Base-by-base conservation (phyloP, 768 basidiomycete species). In the Boletus sensibilis region DNA sequence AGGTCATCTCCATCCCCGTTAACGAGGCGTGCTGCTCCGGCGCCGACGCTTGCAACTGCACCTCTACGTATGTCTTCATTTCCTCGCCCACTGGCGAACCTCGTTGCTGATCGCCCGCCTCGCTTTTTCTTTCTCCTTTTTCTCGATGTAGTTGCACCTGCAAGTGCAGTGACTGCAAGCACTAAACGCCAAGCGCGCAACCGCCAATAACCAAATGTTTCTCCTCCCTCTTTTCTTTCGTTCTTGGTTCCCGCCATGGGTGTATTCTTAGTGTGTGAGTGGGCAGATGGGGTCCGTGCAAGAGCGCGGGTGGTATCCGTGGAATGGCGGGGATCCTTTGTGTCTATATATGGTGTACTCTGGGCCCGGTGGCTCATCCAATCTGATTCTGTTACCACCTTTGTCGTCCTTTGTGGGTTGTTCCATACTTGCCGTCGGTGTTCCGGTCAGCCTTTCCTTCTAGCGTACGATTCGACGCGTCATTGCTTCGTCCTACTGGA, bases 141-240 rank as follows among this genome's bases (percentile, higher is more conserved):
- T 18, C 27, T 7, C 13, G 1, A 18, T 45, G 3, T 23, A 65
- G 64, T 8, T 66, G 64, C 29, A 20, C 34, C 31, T 65, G 60
- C 61, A 59, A 54, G 33, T 66, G 64, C 27, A 25, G 58, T 41
- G 60, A 57, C 45, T 66, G 64, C 64, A 63, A 60, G 58, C 58
- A 60, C 45, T 63, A 33, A 55, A 49, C 8, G 7, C 27, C 27
- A 29, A 29, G 27, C 18, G 23, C 14, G 11, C 5, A 27, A 0
- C 23, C 9, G 6, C 10, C 16, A 8, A 10, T 41, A 20, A 38
- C 27, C 12, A 7, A 1, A 35, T 23, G 4, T 39, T n/a, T 27
- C 11, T 4, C 3, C 4, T 8, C 0, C 2, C 27, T 7, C 2
- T 39, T 20, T 33, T 21, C 20, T 6, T 21, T 9, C 1, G 2